Conservation (phyloP, 2,329 filamentous ascomycete species). For the Exophiala oligosperma region DNA sequence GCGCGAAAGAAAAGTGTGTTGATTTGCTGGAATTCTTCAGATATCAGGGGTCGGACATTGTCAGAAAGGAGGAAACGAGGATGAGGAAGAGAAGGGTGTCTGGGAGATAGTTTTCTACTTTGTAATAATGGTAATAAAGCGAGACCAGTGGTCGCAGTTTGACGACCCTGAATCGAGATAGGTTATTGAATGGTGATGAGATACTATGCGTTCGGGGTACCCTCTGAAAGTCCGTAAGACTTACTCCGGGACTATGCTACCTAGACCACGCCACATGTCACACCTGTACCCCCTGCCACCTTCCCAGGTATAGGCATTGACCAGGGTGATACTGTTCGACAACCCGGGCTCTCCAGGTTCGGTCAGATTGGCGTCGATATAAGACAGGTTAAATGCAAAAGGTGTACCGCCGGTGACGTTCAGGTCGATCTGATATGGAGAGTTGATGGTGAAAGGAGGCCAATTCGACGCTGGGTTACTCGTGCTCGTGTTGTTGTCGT, state of each 20-base stretch:
- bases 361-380: slow-evolving; percentile 28
- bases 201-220: too few relatives aligned
- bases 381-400: slow-evolving; percentile 15
- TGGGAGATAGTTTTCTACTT: too few relatives aligned
- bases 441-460: slow-evolving; percentile 36
- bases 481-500: slow-evolving; percentile 23
- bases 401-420: slow-evolving; percentile 47
- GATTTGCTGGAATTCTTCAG: too few relatives aligned
- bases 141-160: too few relatives aligned
- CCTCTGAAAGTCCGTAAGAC: not conserved
- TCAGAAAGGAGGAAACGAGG: too few relatives aligned
- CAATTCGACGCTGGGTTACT: slow-evolving; percentile 30
- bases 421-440: slow-evolving; percentile 43
- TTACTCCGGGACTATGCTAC: slow-evolving; percentile 7
- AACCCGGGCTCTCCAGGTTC: slow-evolving; percentile 34
- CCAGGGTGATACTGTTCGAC: slow-evolving; percentile 41
- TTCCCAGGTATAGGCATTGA: slow-evolving; percentile 49
- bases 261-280: slow-evolving; percentile 42
- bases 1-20: too few relatives aligned
- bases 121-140: too few relatives aligned
- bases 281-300: slow-evolving; percentile 47
- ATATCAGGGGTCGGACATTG: too few relatives aligned
- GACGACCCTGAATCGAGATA: too few relatives aligned
- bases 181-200: too few relatives aligned
- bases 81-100: too few relatives aligned